Evolutionary conservation across 768 basidiomycete genomes (phyloP).

Genomic region (Boletus reticulatus): DNA sequence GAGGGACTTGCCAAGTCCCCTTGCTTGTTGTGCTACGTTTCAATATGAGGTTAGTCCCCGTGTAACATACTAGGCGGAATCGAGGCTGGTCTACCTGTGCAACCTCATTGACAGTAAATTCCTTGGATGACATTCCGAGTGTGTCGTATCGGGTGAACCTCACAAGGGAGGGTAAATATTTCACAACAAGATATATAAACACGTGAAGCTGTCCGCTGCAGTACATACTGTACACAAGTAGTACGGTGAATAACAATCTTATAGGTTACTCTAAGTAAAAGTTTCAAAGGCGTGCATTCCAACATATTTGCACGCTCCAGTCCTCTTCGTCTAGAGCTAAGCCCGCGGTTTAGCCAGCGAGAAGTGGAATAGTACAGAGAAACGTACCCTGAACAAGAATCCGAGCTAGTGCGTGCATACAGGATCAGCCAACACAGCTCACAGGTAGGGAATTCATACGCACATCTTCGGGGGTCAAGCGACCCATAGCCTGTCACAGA

Average conservation of each 20-base stretch:
- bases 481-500: slow-evolving; percentile 77
- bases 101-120: slow-evolving; percentile 60
- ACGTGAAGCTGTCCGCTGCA: too few relatives aligned
- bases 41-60: background rate
- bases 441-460: slow-evolving; percentile 19
- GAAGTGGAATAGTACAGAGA: background rate
- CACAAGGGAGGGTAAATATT: too few relatives aligned
- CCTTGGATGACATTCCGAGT: slow-evolving; percentile 22
- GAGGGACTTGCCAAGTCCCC: slow-evolving; percentile 65
- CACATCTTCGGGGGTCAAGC: slow-evolving; percentile 84
- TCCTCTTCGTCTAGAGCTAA: slow-evolving; percentile 17
- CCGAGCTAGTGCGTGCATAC: slow-evolving; percentile 31
- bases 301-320: background rate
- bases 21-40: slow-evolving; percentile 75
- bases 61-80: background rate
- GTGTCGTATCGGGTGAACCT: background rate
- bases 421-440: slow-evolving; percentile 4
- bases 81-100: slow-evolving; percentile 47
- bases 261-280: too few relatives aligned
- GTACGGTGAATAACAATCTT: too few relatives aligned
- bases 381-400: slow-evolving; percentile 47
- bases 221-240: too few relatives aligned
- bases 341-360: background rate
- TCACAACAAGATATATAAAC: too few relatives aligned
- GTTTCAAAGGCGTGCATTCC: background rate